Evolutionary conservation across 225 moss, liverwort and hornwort genomes (phyloP), one percentile per base, ranked within the genome.

Genomic region (Takakia lepidozioides): DNA sequence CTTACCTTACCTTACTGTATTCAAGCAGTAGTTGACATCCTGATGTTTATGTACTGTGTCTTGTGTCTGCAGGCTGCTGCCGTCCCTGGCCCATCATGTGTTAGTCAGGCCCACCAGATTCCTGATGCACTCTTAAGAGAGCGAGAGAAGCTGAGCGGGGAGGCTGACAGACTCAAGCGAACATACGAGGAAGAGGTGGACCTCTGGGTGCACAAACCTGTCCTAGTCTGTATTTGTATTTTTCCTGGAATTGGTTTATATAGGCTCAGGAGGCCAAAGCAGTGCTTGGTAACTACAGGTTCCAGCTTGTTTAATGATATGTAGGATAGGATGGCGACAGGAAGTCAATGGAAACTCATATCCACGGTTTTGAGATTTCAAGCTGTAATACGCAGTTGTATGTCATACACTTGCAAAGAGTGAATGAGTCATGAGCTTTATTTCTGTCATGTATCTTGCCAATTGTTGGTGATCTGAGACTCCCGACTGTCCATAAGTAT

Each of bases 121-220:
- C 49, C 69, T 23, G 78, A 73, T 60, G 63, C 70, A 40, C 59
- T 79, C 37, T 27, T 66, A 1, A 79, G 66, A 63, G 78, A 79
- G 63, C 74, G 61, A 61, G 74, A 74, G 25, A 80, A 64, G 51
- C 60, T 80, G 15, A 54, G 18, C 40, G 67, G 55, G 67, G 63
- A 67, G 17, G 21, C 67, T 25, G 74, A 80, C 63, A 71, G 61
- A 37, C 49, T 60, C 16, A 80, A 80, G 30, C 2, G n/a, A 38
- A 37, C 38, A 3, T 74, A 74, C 43, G 66, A 74, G 26, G 36
- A 27, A 23, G 80, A 80, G 67, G 80, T 80, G 42, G 13, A 8
- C 23, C 45, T 20, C 22, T 2, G 22, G 10, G 45, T 20, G 6
- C 13, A 14, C 8, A 46, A 46, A 23, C 22, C 10, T 5, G 5